These are phyloP conservation scores for Suhomyces kilbournensis DNA, from an alignment of 805 yeast species.

Conservation along the genomic window DNA sequence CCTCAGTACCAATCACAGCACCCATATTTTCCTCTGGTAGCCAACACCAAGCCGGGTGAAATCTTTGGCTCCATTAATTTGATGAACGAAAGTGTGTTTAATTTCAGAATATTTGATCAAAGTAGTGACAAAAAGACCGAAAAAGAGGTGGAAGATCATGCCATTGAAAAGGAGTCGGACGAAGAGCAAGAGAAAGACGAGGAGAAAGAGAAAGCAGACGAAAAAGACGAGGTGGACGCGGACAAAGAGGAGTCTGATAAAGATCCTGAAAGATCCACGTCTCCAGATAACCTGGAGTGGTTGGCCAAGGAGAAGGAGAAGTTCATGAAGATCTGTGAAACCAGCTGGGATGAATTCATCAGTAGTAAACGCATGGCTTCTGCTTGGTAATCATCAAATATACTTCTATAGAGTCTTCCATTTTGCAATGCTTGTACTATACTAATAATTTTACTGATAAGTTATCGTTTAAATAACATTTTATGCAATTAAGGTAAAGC, in stretches of 20 bases:
- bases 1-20: neutral
- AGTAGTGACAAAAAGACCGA: slow-evolving; percentile 1
- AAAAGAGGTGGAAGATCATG: slow-evolving; percentile 6
- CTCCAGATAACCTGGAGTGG: slow-evolving; percentile 5
- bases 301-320: slow-evolving; percentile 31
- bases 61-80: slow-evolving; percentile 36
- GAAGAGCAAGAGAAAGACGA: neutral
- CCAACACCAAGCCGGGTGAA: slow-evolving; percentile 11
- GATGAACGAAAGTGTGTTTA: slow-evolving; percentile 35
- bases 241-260: neutral
- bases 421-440: neutral
- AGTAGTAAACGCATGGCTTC: slow-evolving; percentile 7
- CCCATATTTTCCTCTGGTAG: neutral
- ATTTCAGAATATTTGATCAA: slow-evolving; percentile 28
- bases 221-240: neutral
- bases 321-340: slow-evolving; percentile 41
- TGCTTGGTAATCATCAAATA: neutral
- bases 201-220: neutral
- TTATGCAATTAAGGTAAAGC: no score
- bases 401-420: neutral
- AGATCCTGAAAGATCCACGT: neutral
- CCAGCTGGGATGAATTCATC: slow-evolving; percentile 42
- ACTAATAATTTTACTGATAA: neutral
- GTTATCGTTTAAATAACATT: neutral
- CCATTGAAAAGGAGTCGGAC: slow-evolving; percentile 3